Conservation (phyloP, 306 rosid genomes). For the Pterocarpus macrocarpus region DNA sequence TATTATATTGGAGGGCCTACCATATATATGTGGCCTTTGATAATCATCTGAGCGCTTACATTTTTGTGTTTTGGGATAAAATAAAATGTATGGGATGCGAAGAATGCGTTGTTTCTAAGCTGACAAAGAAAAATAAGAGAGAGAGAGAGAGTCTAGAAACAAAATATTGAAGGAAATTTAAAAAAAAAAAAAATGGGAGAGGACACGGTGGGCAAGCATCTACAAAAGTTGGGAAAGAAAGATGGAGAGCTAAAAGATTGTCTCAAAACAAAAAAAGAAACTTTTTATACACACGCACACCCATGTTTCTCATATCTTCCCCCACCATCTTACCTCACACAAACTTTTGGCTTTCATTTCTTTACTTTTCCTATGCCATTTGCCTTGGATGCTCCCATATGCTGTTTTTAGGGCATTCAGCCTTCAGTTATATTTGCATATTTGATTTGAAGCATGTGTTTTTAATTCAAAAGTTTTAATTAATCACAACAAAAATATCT, state of each 20-base stretch:
- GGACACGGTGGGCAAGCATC: slow-evolving; percentile 74
- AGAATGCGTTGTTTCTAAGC: slow-evolving; percentile 81
- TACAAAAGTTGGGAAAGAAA: slow-evolving; percentile 53
- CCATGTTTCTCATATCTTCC: slow-evolving; percentile 48
- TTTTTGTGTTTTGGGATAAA: slow-evolving; percentile 58
- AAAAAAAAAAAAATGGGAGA: slow-evolving; percentile 40
- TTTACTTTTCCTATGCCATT: slow-evolving; percentile 54
- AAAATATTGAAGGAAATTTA: slow-evolving; percentile 44
- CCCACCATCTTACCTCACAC: slow-evolving; percentile 49
- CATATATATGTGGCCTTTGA: slow-evolving; percentile 55
- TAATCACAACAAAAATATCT: not conserved
- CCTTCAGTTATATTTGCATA: slow-evolving; percentile 18
- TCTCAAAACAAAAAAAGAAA: slow-evolving; percentile 45
- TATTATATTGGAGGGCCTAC: slow-evolving; percentile 58
- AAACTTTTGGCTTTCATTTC: slow-evolving; percentile 59
- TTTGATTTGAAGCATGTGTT: not conserved
- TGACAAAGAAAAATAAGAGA: slow-evolving; percentile 52
- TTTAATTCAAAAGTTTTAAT: not conserved
- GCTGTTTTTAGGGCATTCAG: slow-evolving; percentile 40
- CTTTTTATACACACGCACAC: slow-evolving; percentile 48
- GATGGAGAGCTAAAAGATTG: slow-evolving; percentile 59
- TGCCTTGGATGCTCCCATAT: slow-evolving; percentile 66
- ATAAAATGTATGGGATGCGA: slow-evolving; percentile 65
- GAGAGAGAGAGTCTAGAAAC: not conserved
- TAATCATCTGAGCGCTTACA: slow-evolving; percentile 72